Evolutionary conservation across 2,329 filamentous ascomycete genomes (phyloP), one percentile per base, ranked within the genome.

Genomic region (Colletotrichum australisinense): DNA sequence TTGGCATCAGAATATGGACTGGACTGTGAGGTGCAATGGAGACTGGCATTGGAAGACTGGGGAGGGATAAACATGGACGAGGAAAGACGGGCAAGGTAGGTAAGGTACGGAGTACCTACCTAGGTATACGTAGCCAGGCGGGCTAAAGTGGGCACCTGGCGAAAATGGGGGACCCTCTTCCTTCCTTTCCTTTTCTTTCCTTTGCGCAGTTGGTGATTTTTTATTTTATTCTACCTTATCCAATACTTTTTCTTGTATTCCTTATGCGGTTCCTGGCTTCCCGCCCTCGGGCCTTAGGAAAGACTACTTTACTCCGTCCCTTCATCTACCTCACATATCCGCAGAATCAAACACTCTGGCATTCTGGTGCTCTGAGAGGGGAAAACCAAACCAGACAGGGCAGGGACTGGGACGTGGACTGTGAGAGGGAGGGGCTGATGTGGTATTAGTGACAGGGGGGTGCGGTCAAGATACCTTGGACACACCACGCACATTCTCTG

Each of bases 81-180:
- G 42, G 42, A 49, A 49, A 49, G 42, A 49, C 42, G 42, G 8
- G 7, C 42, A 49, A n/a, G 42, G 38, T 26, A n/a, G 42, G 38
- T 26, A 26, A 26, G 26, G 26, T 16, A 42, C 14, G 32, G 11
- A 35, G 30, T 32, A 32, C 12, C 38, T 14, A 16, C 16, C 30
- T 16, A 16, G 16, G 16, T 19, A 42, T n/a, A 6, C 16, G 42
- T 49, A 8, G 64, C 35, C 64, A 49, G 49, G 69, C 65, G 57
- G 69, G 69, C 57, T 58, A 58, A 68, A 72, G 64, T 68, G 65
- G 69, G 69, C 35, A 52, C 65, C 57, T 69, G 22, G 69, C 49
- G 28, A 53, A 70, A 70, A 67, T 42, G 53, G 67, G 53, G 67
- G 42, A 22, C 53, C 24, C 24, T 56, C 9, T 14, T 28, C 26